Percentiles rank a stretch among this genome's conserved stretches.
Evolutionary conservation across 2,329 filamentous ascomycete genomes (phyloP).

Genomic region (Calcarisporium arbuscula): DNA sequence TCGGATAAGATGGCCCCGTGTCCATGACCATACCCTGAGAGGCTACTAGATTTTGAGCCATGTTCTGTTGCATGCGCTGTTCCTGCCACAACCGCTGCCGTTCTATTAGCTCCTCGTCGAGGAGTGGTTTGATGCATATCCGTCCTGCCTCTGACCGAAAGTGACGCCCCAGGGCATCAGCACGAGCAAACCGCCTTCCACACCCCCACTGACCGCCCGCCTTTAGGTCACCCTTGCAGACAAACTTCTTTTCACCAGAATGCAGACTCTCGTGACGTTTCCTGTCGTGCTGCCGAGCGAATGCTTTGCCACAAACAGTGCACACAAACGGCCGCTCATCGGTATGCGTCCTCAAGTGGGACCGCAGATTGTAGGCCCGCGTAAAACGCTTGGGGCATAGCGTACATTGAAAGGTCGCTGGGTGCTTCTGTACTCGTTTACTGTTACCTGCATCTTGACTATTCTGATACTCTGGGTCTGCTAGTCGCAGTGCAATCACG

Average conservation of each 20-base stretch:
- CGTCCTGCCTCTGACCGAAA: conserved; percentile 93
- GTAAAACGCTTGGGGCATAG: conserved; percentile 96
- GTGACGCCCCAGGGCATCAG: conserved; percentile 88
- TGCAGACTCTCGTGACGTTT: conserved; percentile 96
- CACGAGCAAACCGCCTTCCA: conserved; percentile 84
- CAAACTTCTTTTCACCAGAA: conserved; percentile 97
- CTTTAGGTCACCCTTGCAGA: conserved; percentile 88
- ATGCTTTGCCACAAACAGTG: conserved; percentile 93
- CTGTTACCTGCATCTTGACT: conserved; percentile 53
- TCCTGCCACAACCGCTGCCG: conserved; percentile 70
- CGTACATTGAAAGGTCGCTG: conserved; percentile 91
- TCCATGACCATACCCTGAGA: conserved; percentile 54
- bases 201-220: conserved; percentile 85
- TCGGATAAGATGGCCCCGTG: conserved; percentile 49
- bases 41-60: conserved; percentile 53
- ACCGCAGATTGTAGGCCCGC: conserved; percentile 90
- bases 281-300: conserved; percentile 92
- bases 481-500: conserved; percentile 78
- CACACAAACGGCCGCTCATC: conserved; percentile 97
- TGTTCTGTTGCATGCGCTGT: conserved; percentile 60
- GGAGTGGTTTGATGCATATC: conserved; percentile 92
- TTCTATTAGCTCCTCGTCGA: conserved; percentile 88
- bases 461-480: conserved; percentile 77
- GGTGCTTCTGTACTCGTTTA: conserved; percentile 94
- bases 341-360: conserved; percentile 91